Evolutionary conservation across 345 rosid genomes (phyloP), one percentile per base, ranked within the genome.

Genomic region (Triadica sebifera): DNA sequence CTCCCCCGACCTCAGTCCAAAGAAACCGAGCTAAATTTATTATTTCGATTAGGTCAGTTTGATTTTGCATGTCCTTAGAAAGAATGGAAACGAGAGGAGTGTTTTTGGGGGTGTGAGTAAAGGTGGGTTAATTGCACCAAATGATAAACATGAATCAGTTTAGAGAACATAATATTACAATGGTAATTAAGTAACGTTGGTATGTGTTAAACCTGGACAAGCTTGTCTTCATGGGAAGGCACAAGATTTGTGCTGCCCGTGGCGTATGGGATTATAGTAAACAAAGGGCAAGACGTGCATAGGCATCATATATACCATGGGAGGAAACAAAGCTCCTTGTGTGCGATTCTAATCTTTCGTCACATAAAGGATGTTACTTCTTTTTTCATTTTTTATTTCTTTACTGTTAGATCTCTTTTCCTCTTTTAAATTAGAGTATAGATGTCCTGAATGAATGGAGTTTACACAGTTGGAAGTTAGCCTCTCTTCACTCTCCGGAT

Each of bases 231-330:
- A 46, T 29, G 82, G 77, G 81, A 82, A 80, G 86, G 87, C 92
- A 89, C 91, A 86, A 89, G 83, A 89, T 82, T 87, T 86, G 94
- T 89, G 96, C 87, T 88, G 88, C 80, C 87, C 96, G 84, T 89
- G 82, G 87, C 97, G 92, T 89, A 89, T 85, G 91, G 89, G 80
- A 82, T 78, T 24, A 13, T 25, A 29, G n/a, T n/a, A 63, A 75
- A 70, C 80, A 45, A 59, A 74, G 80, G 24, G 81, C 81, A 71
- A 73, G 76, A 85, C 87, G 84, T 83, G 80, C 88, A 79, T 85
- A 79, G 75, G 59, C 74, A 52, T 80, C 78, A 70, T 75, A 19
- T 71, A 65, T 57, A 47, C 67, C 79, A 56, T 71, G 15, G 3
- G 41, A 55, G 62, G 73, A 68, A 52, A 68, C 62, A 60, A 22